Base-by-base conservation (phyloP, 805 yeast species). In the Kazachstania bromeliacearum region DNA sequence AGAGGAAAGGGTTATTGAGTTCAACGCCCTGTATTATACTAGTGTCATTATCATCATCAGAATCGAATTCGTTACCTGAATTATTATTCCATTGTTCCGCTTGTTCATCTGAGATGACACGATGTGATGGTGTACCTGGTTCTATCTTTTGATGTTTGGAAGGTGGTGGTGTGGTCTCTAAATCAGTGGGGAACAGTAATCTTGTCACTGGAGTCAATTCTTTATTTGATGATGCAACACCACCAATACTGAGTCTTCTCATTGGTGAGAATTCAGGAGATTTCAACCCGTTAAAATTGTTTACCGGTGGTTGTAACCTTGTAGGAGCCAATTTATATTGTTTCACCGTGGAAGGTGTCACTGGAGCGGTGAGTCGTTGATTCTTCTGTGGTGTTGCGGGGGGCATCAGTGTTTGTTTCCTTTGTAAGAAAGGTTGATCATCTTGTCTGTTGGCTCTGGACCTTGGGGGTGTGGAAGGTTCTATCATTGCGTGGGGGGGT, bases 101-200 rank as follows among this genome's bases (percentile, higher is more conserved):
- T 34, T 59, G 39, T 14, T 56, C 55, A 28, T 50, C 50, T 4
- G 62, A 51, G 7, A 63, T 57, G 3, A 64, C 31, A 29, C 55
- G 56, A 27, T 55, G 55, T 29, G 55, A 48, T 8, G 70, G 70
- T 0, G 70, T 65, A 2, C 55, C 55, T 2, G 59, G 59, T 7
- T 33, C 43, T 14, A 42, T 30, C 30, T 39, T 37, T 16, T 31
- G 34, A 2, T n/a, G n/a, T 20, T 29, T 31, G 41, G 12, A 18
- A 25, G 28, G 24, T 18, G 35, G 22, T 15, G 33, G 26, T 15
- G 36, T 21, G 17, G 24, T 15, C 25, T 43, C 42, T 8, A 10
- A 16, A 6, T 35, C 32, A 13, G 35, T 29, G 10, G 57, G 56
- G 31, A 55, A 55, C 32, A 55, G 37, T 10, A 53, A 50, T 17